Percentiles rank a stretch among this genome's conserved stretches.
Evolutionary conservation across 1,139 yeast species (phyloP).

Genomic region (Hansenula lynferdii): DNA sequence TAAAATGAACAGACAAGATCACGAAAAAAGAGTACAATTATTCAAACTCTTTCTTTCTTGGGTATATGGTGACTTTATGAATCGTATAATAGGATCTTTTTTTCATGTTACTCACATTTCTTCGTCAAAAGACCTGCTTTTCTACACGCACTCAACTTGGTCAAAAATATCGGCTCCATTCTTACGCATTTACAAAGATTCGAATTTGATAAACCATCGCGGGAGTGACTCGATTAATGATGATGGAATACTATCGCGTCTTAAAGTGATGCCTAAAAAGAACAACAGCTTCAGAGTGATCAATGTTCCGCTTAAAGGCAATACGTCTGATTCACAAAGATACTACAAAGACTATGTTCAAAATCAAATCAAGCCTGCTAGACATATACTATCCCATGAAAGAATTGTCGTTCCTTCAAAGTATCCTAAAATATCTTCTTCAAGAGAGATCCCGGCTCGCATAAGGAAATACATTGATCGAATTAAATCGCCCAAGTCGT

Average conservation of each 20-base stretch:
- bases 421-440: slow-evolving; percentile 27
- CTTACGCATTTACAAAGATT: slow-evolving; percentile 7
- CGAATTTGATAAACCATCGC: slow-evolving; percentile 3
- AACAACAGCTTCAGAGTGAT: slow-evolving; percentile 53
- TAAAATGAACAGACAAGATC: slow-evolving; percentile 39
- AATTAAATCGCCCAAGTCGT: too few species aligned
- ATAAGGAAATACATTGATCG: too few species aligned
- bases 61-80: slow-evolving; percentile 48
- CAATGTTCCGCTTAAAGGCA: slow-evolving; percentile 44
- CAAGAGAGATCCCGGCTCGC: slow-evolving; percentile 32
- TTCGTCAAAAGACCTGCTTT: slow-evolving; percentile 35
- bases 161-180: slow-evolving; percentile 28
- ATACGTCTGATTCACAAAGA: slow-evolving; percentile 11
- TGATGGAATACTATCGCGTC: slow-evolving; percentile 27
- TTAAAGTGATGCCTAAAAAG: slow-evolving; percentile 51
- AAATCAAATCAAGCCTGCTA: slow-evolving; percentile 34
- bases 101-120: slow-evolving; percentile 68
- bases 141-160: slow-evolving; percentile 65
- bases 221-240: not conserved
- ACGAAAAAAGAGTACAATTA: slow-evolving; percentile 27
- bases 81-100: slow-evolving; percentile 43
- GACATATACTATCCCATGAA: slow-evolving; percentile 26
- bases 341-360: slow-evolving; percentile 24
- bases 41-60: slow-evolving; percentile 47
- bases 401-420: slow-evolving; percentile 20